Conservation (phyloP, 2,329 filamentous ascomycete genomes). For the Claviceps digitariae region DNA sequence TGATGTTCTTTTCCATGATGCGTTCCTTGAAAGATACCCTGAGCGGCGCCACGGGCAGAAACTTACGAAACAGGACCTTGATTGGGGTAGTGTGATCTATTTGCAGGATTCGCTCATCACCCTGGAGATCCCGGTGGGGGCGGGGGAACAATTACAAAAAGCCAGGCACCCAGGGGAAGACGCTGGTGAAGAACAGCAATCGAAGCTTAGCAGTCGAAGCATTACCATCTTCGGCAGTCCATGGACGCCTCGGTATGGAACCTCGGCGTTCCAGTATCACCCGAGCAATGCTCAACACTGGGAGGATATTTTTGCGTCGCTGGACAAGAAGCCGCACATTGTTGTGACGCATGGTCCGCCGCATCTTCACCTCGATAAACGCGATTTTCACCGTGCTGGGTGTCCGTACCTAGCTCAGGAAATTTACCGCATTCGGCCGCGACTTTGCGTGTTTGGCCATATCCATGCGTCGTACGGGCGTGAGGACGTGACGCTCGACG, state of each 20-base stretch:
- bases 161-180: background rate
- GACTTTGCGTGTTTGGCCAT: slow-evolving; percentile 14
- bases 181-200: background rate
- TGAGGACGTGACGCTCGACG: slow-evolving; percentile 10
- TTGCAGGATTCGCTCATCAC: slow-evolving; percentile 8
- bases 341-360: slow-evolving; percentile 14
- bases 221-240: slow-evolving; percentile 13
- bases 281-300: slow-evolving; percentile 7
- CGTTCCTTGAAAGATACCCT: background rate
- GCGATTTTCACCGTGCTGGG: slow-evolving; percentile 12
- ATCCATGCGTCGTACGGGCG: slow-evolving; percentile 13
- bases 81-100: slow-evolving; percentile 11
- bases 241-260: slow-evolving; percentile 12
- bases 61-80: slow-evolving; percentile 7
- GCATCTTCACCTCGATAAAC: slow-evolving; percentile 12
- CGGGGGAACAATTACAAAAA: background rate
- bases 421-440: slow-evolving; percentile 8
- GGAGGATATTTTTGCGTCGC: slow-evolving; percentile 3
- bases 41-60: slow-evolving; percentile 9
- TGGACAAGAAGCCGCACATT: slow-evolving; percentile 8
- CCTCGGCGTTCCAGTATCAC: slow-evolving; percentile 15
- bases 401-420: slow-evolving; percentile 11
- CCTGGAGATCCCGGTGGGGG: slow-evolving; percentile 4
- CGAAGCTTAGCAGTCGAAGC: background rate
- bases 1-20: slow-evolving; percentile 21